phyloP scores from a whole-genome alignment of 78 protist genomes.

The Goniomonas avonlea region DNA sequence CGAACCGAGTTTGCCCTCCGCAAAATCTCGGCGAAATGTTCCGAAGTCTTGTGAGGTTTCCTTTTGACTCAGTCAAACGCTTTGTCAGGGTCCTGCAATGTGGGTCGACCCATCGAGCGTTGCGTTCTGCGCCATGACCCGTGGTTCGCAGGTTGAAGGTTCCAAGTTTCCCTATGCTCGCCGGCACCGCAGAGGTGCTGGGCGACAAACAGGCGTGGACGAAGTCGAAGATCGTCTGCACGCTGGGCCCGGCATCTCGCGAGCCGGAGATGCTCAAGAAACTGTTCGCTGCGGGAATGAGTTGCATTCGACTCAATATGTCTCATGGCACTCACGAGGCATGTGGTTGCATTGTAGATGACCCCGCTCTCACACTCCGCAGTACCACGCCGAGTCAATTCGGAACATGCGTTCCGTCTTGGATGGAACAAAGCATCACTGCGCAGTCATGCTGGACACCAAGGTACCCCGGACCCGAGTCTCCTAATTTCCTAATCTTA shows the following conservation, averaged over 20 bases:
- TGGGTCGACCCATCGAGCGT: no score
- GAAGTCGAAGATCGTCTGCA: constrained; percentile 21
- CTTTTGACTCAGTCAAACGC: no score
- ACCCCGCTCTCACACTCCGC: neutral
- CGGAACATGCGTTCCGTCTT: constrained; percentile 25
- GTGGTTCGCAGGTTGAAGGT: no score
- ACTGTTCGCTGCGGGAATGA: constrained; percentile 55
- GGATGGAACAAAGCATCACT: neutral
- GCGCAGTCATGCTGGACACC: constrained; percentile 59
- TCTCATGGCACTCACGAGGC: constrained; percentile 58
- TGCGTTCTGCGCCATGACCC: no score
- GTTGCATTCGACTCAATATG: constrained; percentile 59
- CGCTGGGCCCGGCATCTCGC: constrained; percentile 6
- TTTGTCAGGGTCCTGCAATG: no score
- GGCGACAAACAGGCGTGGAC: constrained; percentile 4
- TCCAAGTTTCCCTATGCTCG: no score
- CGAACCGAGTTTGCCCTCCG: no score
- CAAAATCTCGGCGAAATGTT: no score
- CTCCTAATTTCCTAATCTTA: neutral
- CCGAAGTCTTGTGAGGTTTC: no score
- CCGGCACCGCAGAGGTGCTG: no score
- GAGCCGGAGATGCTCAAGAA: neutral
- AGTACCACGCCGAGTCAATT: constrained; percentile 24
- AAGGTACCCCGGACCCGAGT: constrained; percentile 54
- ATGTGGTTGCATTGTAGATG: neutral